A percentile compares a stretch with the other conserved stretches of the same genome.
Conservation (phyloP, 2,329 filamentous ascomycete genomes). For the Trichoderma lentiforme region DNA sequence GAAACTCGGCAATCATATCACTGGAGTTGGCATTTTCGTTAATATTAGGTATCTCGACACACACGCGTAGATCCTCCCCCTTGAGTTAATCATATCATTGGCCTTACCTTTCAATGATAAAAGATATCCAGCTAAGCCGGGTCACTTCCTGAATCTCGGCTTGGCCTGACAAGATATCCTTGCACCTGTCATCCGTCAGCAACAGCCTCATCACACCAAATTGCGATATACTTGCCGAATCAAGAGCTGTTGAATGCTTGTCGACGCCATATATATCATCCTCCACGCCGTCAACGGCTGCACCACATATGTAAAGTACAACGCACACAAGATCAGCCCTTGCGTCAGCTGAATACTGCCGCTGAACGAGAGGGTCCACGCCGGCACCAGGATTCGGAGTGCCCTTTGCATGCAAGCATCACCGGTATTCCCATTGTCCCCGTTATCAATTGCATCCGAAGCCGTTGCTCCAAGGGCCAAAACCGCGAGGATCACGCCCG, state of each 20-base stretch:
- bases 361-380: slow-evolving; percentile 20
- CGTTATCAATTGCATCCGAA: slow-evolving; percentile 7
- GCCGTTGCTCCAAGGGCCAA: slow-evolving; percentile 20
- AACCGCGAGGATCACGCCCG: slow-evolving; percentile 19
- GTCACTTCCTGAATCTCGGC: slow-evolving; percentile 21
- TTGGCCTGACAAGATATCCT: slow-evolving; percentile 15
- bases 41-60: neutral
- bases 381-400: slow-evolving; percentile 19
- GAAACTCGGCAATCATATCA: slow-evolving; percentile 26
- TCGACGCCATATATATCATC: slow-evolving; percentile 24
- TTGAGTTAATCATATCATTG: neutral
- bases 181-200: slow-evolving; percentile 3
- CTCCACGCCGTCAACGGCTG: slow-evolving; percentile 24
- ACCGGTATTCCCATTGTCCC: slow-evolving; percentile 7
- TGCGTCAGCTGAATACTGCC: slow-evolving; percentile 16
- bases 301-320: slow-evolving; percentile 22
- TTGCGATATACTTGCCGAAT: slow-evolving; percentile 10
- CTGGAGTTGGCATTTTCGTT: neutral
- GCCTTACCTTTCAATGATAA: slow-evolving; percentile 26
- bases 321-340: slow-evolving; percentile 20
- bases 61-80: neutral
- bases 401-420: slow-evolving; percentile 17
- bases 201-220: neutral
- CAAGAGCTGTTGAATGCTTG: slow-evolving; percentile 22
- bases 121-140: slow-evolving; percentile 27